Evolutionary conservation across 2,329 filamentous ascomycete species (phyloP), one percentile per base, ranked within the genome.

Genomic region (Pezicula rhizophila): DNA sequence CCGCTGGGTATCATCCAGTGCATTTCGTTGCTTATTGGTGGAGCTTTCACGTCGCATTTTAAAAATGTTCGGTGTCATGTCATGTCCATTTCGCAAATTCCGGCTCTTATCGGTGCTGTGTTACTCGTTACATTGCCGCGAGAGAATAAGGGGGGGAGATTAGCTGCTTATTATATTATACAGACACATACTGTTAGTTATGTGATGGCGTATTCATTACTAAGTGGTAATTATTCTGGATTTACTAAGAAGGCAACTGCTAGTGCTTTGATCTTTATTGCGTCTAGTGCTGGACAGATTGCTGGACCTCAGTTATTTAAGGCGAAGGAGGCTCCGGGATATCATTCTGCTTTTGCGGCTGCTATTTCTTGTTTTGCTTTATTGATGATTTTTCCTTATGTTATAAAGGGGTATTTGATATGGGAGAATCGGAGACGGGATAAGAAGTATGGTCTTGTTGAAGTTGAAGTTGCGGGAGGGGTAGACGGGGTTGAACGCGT

Each of bases 231-330:
- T 52, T 82, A 87, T 0, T 83, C 84, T 0, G 85, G 85, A 0
- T 77, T 84, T 20, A 87, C 84, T 0, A 89, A 89, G 69, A 88
- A 88, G 71, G 85, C 79, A 52, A 80, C 84, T 58, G 87, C 84
- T 72, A 81, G 84, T 0, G 79, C 81, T 0, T 79, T 80, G 0
- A 81, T 85, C 2, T 89, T 88, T 52, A 81, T 86, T 0, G 83
- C 82, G 0, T 88, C 87, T 59, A 85, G 82, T 46, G 79, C 88
- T 14, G 78, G 84, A 3, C 88, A 88, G 55, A 88, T 89, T 46
- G 37, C 23, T 11, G 46, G 46, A 8, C 46, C 46, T 8, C 46
- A 47, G 31, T 20, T 47, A 5, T 47, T 42, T 17, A 28, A 17
- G 33, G 37, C 25, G 12, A 18, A 15, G 18, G 37, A 47, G 37